Evolutionary conservation across 1,284 basidiomycete genomes (phyloP).

Genomic region (Ceratobasidium papillatum): DNA sequence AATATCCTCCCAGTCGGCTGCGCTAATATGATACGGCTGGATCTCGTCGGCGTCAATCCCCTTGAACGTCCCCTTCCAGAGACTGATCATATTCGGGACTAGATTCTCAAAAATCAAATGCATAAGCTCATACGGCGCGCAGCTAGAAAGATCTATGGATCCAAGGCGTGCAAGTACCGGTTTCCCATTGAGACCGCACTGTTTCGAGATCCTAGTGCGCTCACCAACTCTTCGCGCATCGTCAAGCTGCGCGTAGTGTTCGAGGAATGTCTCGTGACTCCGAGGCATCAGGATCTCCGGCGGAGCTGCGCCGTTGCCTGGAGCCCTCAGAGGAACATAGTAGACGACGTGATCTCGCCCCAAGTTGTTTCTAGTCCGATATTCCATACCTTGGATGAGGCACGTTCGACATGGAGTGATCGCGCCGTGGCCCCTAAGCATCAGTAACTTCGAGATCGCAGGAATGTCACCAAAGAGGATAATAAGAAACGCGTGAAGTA

Average conservation of each 20-base stretch:
- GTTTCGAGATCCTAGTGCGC: neutral
- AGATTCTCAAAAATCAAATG: constrained; percentile 48
- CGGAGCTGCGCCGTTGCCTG: neutral
- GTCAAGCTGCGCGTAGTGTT: neutral
- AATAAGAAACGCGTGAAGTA: constrained; percentile 38
- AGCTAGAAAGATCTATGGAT: constrained; percentile 22
- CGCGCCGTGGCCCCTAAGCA: constrained; percentile 41
- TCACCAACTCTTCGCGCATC: neutral
- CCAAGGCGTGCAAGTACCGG: constrained; percentile 12
- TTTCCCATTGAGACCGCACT: constrained; percentile 16
- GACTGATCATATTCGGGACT: neutral
- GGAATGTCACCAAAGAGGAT: constrained; percentile 42
- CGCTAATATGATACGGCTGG: constrained; percentile 47
- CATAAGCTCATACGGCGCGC: constrained; percentile 51
- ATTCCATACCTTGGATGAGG: constrained; percentile 45
- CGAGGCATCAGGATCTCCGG: constrained; percentile 32
- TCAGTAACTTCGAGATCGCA: constrained; percentile 39
- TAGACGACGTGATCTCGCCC: neutral
- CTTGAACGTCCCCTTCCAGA: constrained; percentile 36
- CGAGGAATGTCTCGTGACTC: constrained; percentile 15
- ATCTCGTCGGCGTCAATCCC: neutral
- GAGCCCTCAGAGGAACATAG: constrained; percentile 29
- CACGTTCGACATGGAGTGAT: constrained; percentile 40
- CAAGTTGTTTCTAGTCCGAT: constrained; percentile 48
- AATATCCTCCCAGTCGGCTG: constrained; percentile 11